A percentile compares a stretch with the other conserved stretches of the same genome.
Evolutionary conservation across 73 alveolate genomes (phyloP).

Genomic region (Paramecium bursaria): DNA sequence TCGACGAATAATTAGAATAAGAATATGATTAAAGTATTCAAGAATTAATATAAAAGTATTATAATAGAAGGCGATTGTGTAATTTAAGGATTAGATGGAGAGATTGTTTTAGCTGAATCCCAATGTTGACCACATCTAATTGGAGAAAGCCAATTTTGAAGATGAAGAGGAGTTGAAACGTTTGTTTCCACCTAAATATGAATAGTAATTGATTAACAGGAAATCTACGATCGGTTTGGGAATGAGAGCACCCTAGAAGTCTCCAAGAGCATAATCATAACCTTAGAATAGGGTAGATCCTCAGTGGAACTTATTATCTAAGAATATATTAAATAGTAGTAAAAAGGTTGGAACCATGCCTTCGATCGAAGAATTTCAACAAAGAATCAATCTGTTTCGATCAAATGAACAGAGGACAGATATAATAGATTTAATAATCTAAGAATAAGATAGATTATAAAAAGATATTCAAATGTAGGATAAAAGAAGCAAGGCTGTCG

Average conservation of each 20-base stretch:
- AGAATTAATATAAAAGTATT: conserved; percentile 18
- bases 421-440: conserved; percentile 56
- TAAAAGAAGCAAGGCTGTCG: conserved; percentile 53
- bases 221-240: conserved; percentile 13
- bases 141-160: conserved; percentile 45
- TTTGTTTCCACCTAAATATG: conserved; percentile 19
- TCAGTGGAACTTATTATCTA: conserved; percentile 60
- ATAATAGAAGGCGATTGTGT: conserved; percentile 48
- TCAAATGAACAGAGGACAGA: conserved; percentile 50
- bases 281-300: not conserved
- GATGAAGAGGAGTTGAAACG: conserved; percentile 42
- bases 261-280: conserved; percentile 15
- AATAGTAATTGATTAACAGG: not conserved
- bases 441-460: conserved; percentile 55
- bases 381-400: conserved; percentile 64
- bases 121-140: conserved; percentile 30
- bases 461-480: conserved; percentile 62
- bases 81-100: conserved; percentile 67
- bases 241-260: not conserved
- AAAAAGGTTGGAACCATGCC: conserved; percentile 66
- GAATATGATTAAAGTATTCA: conserved; percentile 20
- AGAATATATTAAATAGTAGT: conserved; percentile 52
- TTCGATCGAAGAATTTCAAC: conserved; percentile 57
- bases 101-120: conserved; percentile 57
- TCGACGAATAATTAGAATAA: conserved; percentile 65